Base-by-base conservation (phyloP, 2,329 filamentous ascomycete genomes). In the Mariannaea sp. region DNA sequence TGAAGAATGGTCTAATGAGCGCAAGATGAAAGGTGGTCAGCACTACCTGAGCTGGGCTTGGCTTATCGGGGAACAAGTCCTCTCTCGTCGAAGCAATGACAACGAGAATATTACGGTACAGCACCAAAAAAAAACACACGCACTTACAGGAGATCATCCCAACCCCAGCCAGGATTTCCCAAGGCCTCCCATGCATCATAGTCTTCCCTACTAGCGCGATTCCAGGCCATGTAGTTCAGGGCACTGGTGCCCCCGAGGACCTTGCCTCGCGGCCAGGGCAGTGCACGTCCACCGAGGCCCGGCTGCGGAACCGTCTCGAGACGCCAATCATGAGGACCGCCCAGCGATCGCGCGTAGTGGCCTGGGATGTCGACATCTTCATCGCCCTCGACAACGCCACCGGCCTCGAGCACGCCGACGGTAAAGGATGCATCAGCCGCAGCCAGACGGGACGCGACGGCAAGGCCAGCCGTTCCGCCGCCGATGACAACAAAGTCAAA, bases 161-260 rank as follows among this genome's bases (percentile, higher is more conserved):
- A 86, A 1, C 75, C 73, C 84, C 84, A 87, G 2, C 81, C 83
- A 1, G 59, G 50, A 58, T 86, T 86, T 0, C 83, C 83, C 8
- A 87, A 68, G 24, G 72, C 68, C 40, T 77, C 78, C 83, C 83
- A 87, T 0, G 75, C 75, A 66, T 86, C 78, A 39, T 81, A 80
- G 38, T 83, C 80, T 29, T 72, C 72, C 29, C 63, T 69, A 42
- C 71, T 73, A 6, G 74, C 79, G 26, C 78, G 73, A 47, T 75
- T 75, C 72, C 75, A 77, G 41, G 82, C 79, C 79, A 84, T 80
- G 57, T 80, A 81, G 58, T 86, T 85, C 41, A 86, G 75, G 0
- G 80, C 80, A 13, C 77, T 81, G 6, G 84, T 84, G 6, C 86
- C 87, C 14, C 87, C 87, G 0, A 89, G 74, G 1, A 82, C 78